Evolutionary conservation across 768 basidiomycete species (phyloP).

Genomic region (Guyanaporus albipodus): DNA sequence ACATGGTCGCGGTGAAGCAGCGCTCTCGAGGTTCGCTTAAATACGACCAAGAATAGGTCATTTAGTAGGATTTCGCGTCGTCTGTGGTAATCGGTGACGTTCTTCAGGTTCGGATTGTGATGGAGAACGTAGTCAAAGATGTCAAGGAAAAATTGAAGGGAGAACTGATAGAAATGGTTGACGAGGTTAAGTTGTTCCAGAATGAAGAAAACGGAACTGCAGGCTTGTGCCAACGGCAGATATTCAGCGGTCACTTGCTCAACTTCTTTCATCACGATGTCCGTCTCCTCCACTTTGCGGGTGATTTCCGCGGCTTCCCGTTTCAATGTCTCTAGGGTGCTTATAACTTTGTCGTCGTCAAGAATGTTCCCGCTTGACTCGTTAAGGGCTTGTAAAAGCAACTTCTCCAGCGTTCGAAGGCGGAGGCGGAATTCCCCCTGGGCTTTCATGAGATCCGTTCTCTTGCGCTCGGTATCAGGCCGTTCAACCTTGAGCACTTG

Average conservation of each 20-base stretch:
- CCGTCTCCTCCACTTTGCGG: constrained; percentile 93
- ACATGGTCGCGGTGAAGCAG: constrained; percentile 87
- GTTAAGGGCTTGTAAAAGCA: constrained; percentile 91
- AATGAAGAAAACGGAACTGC: constrained; percentile 96
- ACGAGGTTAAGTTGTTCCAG: constrained; percentile 90
- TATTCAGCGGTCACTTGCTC: constrained; percentile 96
- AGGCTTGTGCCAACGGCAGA: constrained; percentile 89
- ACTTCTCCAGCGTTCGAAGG: constrained; percentile 86
- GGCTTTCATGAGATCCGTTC: constrained; percentile 95
- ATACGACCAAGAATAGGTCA: constrained; percentile 87
- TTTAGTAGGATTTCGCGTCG: constrained; percentile 79
- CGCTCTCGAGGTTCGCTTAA: constrained; percentile 84
- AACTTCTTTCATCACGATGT: constrained; percentile 92
- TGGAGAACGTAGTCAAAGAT: constrained; percentile 95
- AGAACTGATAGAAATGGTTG: constrained; percentile 99
- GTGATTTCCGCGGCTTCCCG: constrained; percentile 95
- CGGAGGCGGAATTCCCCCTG: constrained; percentile 97
- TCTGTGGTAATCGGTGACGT: constrained; percentile 63
- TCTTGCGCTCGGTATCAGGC: constrained; percentile 92
- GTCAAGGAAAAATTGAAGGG: constrained; percentile 94
- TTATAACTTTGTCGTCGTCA: constrained; percentile 98
- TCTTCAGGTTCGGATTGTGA: constrained; percentile 85
- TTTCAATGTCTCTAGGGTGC: constrained; percentile 93
- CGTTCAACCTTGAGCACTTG: constrained; percentile 96
- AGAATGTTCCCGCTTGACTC: constrained; percentile 96